Percentiles rank a stretch among this genome's conserved stretches.
Evolutionary conservation across 768 basidiomycete genomes (phyloP).

Genomic region (Punctularia strigosozonata): DNA sequence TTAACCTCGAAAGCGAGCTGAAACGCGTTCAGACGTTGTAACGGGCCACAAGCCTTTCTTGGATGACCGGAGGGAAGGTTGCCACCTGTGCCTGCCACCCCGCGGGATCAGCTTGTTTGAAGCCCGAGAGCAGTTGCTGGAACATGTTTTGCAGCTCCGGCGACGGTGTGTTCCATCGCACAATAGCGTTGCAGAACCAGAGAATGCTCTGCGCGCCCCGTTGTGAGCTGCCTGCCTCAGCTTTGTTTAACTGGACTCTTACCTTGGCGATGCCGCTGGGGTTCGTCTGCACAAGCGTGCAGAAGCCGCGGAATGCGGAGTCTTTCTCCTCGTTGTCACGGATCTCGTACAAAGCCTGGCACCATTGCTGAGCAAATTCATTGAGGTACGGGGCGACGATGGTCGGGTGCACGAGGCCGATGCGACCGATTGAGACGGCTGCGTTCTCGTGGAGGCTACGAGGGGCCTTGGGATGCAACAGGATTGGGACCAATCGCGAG

Average conservation of each 20-base stretch:
- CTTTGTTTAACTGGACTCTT: too few relatives aligned
- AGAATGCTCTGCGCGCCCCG: conserved; percentile 79
- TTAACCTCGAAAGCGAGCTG: background rate
- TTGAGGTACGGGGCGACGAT: conserved; percentile 82
- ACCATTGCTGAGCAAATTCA: conserved; percentile 93
- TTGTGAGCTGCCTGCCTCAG: too few relatives aligned
- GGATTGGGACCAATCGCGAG: conserved; percentile 81
- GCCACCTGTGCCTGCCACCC: conserved; percentile 81
- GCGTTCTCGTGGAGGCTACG: conserved; percentile 95
- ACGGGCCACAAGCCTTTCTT: conserved; percentile 73
- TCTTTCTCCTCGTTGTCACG: conserved; percentile 99
- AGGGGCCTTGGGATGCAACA: conserved; percentile 86
- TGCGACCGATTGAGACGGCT: conserved; percentile 93
- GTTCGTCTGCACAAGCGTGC: conserved; percentile 90
- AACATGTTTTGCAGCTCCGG: conserved; percentile 91
- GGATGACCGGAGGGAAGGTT: conserved; percentile 79
- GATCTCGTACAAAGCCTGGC: conserved; percentile 94
- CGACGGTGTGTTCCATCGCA: conserved; percentile 90
- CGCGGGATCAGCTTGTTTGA: conserved; percentile 78
- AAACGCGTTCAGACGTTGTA: conserved; percentile 59
- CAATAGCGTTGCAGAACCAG: conserved; percentile 98
- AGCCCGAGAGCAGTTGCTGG: conserved; percentile 75
- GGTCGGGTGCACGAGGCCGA: conserved; percentile 85
- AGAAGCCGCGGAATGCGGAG: conserved; percentile 95
- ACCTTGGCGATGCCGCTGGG: conserved; percentile 91